These are phyloP conservation scores for Panus rudis DNA, from an alignment of 768 basidiomycete genomes.

Conservation along the genomic window DNA sequence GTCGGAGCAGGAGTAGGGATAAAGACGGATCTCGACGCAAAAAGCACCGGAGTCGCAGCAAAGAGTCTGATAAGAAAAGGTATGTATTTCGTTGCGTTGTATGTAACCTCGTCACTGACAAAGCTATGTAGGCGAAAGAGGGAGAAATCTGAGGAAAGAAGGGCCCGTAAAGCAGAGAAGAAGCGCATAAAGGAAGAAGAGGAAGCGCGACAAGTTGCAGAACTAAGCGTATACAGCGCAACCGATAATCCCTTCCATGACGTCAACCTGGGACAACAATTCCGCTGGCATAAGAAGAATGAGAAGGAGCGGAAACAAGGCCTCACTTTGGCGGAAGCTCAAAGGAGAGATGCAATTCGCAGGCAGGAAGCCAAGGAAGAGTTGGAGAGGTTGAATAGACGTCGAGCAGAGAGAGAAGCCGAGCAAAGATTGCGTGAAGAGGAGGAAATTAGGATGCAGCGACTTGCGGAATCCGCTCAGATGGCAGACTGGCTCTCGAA, in stretches of 20 bases:
- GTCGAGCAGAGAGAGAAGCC: conserved; percentile 87
- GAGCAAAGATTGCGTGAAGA: conserved; percentile 87
- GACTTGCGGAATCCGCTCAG: conserved; percentile 88
- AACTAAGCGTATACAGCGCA: conserved; percentile 93
- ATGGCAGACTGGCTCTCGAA: conserved; percentile 98
- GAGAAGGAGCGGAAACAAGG: conserved; percentile 94
- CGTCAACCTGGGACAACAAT: conserved; percentile 91
- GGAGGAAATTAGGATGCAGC: conserved; percentile 83
- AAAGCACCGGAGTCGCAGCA: conserved; percentile 32
- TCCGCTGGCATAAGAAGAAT: conserved; percentile 97
- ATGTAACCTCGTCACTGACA: neutral
- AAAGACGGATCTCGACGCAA: conserved; percentile 17
- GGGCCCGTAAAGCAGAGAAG: conserved; percentile 83
- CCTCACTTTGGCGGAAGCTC: conserved; percentile 68
- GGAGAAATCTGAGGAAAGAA: conserved; percentile 82
- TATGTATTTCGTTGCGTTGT: conserved; percentile 20
- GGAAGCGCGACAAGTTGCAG: conserved; percentile 86
- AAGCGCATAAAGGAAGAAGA: conserved; percentile 77
- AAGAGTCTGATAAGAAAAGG: conserved; percentile 40
- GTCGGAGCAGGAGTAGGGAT: conserved; percentile 28
- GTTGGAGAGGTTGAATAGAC: conserved; percentile 81
- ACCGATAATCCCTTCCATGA: conserved; percentile 99
- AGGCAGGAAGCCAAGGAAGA: conserved; percentile 93
- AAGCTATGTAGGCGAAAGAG: conserved; percentile 58
- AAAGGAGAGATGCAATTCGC: conserved; percentile 70